Evolutionary conservation across 371 early-diverging fungal species (phyloP).

Genomic region (Lichtheimia ramosa): DNA sequence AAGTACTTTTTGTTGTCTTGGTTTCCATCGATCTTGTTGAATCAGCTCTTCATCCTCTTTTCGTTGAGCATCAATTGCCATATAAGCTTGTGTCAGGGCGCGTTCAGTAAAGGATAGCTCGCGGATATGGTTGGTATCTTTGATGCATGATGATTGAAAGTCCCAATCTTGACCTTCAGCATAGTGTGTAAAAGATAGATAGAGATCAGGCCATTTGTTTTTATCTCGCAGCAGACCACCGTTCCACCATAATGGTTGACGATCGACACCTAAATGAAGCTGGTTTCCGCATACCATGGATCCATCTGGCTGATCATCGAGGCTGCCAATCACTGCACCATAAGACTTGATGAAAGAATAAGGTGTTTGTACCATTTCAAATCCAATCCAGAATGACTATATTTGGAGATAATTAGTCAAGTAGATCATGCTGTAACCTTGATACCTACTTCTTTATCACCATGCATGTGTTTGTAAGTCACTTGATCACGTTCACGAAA

Average conservation of each 20-base stretch:
- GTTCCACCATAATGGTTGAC: constrained; percentile 52
- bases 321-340: constrained; percentile 57
- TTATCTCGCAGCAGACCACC: constrained; percentile 50
- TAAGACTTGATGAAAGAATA: constrained; percentile 53
- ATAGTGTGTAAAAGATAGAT: constrained; percentile 30
- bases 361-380: constrained; percentile 58
- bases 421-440: background rate
- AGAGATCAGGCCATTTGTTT: constrained; percentile 30
- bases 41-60: constrained; percentile 19
- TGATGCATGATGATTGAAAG: constrained; percentile 32
- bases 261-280: constrained; percentile 40
- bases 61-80: constrained; percentile 18
- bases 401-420: background rate
- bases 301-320: constrained; percentile 41
- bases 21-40: constrained; percentile 18
- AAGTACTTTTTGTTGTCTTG: background rate
- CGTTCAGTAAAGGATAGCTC: constrained; percentile 15
- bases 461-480: constrained; percentile 48
- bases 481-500: constrained; percentile 43
- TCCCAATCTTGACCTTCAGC: constrained; percentile 37
- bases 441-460: constrained; percentile 54
- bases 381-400: constrained; percentile 60
- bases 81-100: constrained; percentile 11
- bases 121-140: constrained; percentile 25
- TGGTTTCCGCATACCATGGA: constrained; percentile 55